phyloP scores from a whole-genome alignment of 1,284 basidiomycete genomes.

The Stygiomarasmius scandens region DNA sequence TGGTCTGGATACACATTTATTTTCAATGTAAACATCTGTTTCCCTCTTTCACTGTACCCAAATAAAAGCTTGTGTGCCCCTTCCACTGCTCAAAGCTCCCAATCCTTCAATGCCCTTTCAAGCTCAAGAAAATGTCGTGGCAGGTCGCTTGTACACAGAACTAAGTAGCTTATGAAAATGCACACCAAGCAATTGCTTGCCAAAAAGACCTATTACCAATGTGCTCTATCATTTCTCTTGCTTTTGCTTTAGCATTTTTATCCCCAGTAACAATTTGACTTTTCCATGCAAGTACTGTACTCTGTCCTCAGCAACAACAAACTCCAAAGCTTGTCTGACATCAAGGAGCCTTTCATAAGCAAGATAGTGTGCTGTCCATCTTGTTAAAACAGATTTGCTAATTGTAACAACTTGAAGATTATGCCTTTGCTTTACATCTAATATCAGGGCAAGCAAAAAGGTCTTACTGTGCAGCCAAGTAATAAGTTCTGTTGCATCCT shows the following conservation, averaged over 20 bases:
- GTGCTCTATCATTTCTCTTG: slow-evolving; percentile 27
- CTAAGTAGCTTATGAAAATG: too few relatives aligned
- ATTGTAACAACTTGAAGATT: slow-evolving; percentile 20
- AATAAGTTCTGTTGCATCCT: slow-evolving; percentile 28
- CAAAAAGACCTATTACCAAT: slow-evolving; percentile 31
- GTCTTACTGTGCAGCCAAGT: slow-evolving; percentile 31
- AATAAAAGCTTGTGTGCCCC: too few relatives aligned
- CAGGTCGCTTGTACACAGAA: too few relatives aligned
- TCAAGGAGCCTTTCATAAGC: slow-evolving; percentile 28
- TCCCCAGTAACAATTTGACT: slow-evolving; percentile 24
- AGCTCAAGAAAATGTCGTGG: too few relatives aligned
- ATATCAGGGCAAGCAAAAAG: slow-evolving; percentile 23
- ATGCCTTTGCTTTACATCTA: neutral
- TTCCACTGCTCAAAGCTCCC: too few relatives aligned
- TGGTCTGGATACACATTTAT: too few relatives aligned
- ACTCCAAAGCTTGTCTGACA: slow-evolving; percentile 21
- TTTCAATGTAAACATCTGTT: too few relatives aligned
- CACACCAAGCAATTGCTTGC: slow-evolving; percentile 24
- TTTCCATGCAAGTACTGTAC: slow-evolving; percentile 17
- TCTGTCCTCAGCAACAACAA: slow-evolving; percentile 15
- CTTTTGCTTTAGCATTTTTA: slow-evolving; percentile 24
- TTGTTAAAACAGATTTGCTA: slow-evolving; percentile 29
- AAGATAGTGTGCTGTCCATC: slow-evolving; percentile 36
- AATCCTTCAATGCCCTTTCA: too few relatives aligned
- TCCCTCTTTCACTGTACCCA: too few relatives aligned